These are phyloP conservation scores for Tuber calosporum DNA, from an alignment of 495 filamentous ascomycete species.

Conservation along the genomic window DNA sequence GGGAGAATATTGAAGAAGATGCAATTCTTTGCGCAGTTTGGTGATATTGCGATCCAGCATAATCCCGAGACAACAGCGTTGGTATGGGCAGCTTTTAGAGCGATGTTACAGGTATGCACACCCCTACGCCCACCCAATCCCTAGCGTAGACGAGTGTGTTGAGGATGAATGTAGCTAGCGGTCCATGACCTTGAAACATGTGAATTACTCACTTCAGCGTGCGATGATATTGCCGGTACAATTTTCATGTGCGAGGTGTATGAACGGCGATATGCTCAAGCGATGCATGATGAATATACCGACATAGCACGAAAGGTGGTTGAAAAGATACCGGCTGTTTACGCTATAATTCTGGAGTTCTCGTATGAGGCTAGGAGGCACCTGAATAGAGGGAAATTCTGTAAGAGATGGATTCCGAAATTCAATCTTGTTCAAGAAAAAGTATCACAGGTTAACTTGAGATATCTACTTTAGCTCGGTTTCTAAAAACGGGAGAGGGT, in stretches of 20 bases:
- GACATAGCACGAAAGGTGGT: conserved; percentile 11
- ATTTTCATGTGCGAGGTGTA: conserved; percentile 21
- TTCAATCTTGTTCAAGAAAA: not conserved
- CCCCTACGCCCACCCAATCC: no score
- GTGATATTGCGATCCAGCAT: conserved; percentile 18
- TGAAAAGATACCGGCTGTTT: conserved; percentile 17
- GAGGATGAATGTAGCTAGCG: conserved; percentile 9
- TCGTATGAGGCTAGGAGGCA: conserved; percentile 18
- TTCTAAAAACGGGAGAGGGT: conserved; percentile 7
- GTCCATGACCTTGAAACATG: conserved; percentile 22
- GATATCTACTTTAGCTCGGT: conserved; percentile 10
- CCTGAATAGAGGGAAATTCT: conserved; percentile 9
- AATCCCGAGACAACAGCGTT: conserved; percentile 18
- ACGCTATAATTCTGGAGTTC: conserved; percentile 17
- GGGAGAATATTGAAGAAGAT: conserved; percentile 20
- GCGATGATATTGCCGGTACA: conserved; percentile 19
- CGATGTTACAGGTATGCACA: conserved; percentile 24
- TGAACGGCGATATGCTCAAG: conserved; percentile 5
- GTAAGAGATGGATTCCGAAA: conserved; percentile 6
- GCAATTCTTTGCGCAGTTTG: conserved; percentile 23
- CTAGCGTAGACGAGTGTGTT: not conserved
- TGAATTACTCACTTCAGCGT: conserved; percentile 22
- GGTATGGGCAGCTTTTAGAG: conserved; percentile 23
- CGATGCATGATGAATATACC: not conserved
- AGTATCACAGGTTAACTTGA: not conserved